Evolutionary conservation across 2,329 filamentous ascomycete species (phyloP), one percentile per base, ranked within the genome.

Genomic region (Shiraia sp.): DNA sequence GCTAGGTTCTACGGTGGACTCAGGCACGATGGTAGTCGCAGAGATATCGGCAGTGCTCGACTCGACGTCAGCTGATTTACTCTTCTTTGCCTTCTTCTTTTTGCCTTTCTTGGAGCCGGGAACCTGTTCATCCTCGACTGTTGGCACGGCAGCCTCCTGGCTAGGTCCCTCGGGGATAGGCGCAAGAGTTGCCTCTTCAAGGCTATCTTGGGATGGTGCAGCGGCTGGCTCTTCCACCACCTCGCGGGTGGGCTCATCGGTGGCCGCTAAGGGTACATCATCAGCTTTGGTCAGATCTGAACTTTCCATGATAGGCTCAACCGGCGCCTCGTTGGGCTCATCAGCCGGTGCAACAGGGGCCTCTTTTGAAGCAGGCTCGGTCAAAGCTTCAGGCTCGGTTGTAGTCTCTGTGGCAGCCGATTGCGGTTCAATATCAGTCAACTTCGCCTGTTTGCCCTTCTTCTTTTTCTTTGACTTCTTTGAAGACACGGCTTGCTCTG

Each of bases 381-480:
- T 22, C 19, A 8, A 22, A 8, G 8, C 8, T 25, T 29, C 30
- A 14, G 41, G 14, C 10, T 47, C 41, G 28, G 23, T 12, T 4
- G 26, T 37, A 16, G 24, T 14, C 10, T 40, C 25, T 4, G 25
- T 17, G 27, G 4, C 32, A 14, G 38, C 22, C 15, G 16, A 12
- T 14, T 25, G 22, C 19, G 43, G 8, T 14, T 36, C 44, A 9
- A 42, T 16, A 10, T 51, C 47, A 31, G 32, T 27, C 10, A 40
- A 25, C 24, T 51, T 50, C 6, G 26, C 42, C 25, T 49, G 48
- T 40, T 54, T 56, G 7, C 43, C 41, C 25, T 51, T 57, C 38
- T 74, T 70, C 44, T 78, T 75, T 47, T 76, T 78, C 9, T 70
- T 49, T 6, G 35, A 70, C 49, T 75, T 78, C 47, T 72, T 71